Percentiles rank a stretch among this genome's conserved stretches.
Conservation (phyloP, 2,329 filamentous ascomycete species). For the Venturia pyrina region DNA sequence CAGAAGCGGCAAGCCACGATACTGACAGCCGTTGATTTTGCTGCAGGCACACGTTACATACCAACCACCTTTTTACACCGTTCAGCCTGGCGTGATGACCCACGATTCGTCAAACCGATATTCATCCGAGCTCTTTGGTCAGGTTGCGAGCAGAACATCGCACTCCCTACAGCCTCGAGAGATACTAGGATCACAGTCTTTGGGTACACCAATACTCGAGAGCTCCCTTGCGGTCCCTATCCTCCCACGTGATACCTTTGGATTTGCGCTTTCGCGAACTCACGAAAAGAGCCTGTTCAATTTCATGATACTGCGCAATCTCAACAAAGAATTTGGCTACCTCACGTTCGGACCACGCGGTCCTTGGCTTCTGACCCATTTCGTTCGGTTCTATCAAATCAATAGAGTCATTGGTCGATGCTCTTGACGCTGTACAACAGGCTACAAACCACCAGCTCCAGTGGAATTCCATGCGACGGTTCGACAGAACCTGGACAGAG, state of each 20-base stretch:
- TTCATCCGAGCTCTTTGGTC: background rate
- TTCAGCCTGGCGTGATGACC: background rate
- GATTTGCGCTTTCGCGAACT: background rate
- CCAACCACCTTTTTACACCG: background rate
- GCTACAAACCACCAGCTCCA: background rate
- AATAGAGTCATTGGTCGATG: background rate
- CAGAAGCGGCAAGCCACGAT: background rate
- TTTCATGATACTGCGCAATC: background rate
- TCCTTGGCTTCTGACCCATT: background rate
- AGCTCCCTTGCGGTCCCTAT: background rate
- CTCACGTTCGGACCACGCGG: background rate
- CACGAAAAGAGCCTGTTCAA: background rate
- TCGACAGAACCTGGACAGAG: background rate
- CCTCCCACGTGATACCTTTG: background rate
- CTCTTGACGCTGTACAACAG: background rate
- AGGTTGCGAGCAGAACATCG: background rate
- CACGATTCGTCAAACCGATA: background rate
- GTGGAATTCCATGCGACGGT: background rate
- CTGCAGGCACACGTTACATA: background rate
- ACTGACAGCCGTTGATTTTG: background rate
- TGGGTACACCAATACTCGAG: background rate
- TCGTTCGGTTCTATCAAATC: background rate
- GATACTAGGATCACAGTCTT: background rate
- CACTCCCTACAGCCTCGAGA: background rate
- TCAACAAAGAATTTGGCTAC: background rate